Percentiles rank a stretch among this genome's conserved stretches.
Conservation (phyloP, 495 filamentous ascomycete species). For the Aspergillus saccharolyticus region DNA sequence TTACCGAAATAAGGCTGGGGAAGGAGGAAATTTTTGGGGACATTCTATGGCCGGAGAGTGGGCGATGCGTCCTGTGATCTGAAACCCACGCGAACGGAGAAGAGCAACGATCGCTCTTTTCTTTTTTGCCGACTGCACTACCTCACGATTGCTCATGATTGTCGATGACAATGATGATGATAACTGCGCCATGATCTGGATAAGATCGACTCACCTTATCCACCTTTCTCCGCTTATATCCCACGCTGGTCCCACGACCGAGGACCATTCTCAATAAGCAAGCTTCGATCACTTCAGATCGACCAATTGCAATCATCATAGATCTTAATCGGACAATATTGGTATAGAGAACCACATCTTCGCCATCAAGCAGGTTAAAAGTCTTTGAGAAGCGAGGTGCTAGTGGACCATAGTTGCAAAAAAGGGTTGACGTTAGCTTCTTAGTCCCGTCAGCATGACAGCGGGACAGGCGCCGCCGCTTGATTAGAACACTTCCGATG, state of each 20-base stretch:
- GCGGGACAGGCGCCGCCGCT: constrained; percentile 2
- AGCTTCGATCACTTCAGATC: background rate
- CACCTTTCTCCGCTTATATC: background rate
- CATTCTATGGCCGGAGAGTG: too few relatives aligned
- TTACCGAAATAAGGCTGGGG: background rate
- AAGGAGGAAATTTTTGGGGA: background rate
- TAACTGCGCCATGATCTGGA: constrained; percentile 3
- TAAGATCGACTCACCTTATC: constrained; percentile 1
- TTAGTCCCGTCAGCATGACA: constrained; percentile 1
- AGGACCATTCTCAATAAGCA: background rate
- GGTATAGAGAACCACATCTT: background rate
- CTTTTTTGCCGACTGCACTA: background rate
- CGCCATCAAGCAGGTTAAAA: background rate
- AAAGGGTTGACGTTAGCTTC: constrained; percentile 1
- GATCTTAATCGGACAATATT: background rate
- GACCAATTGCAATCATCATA: background rate
- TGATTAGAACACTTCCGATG: background rate
- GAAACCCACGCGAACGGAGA: background rate
- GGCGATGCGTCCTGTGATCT: background rate
- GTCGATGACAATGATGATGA: background rate
- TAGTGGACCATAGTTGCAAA: background rate
- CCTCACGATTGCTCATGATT: background rate
- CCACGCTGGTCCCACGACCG: background rate
- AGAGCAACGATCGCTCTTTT: background rate
- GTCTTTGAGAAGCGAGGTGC: background rate